Percentiles rank a stretch among this genome's conserved stretches.
These are phyloP conservation scores for Leishmania guyanensis DNA, from an alignment of 208 protist species.

Conservation along the genomic window DNA sequence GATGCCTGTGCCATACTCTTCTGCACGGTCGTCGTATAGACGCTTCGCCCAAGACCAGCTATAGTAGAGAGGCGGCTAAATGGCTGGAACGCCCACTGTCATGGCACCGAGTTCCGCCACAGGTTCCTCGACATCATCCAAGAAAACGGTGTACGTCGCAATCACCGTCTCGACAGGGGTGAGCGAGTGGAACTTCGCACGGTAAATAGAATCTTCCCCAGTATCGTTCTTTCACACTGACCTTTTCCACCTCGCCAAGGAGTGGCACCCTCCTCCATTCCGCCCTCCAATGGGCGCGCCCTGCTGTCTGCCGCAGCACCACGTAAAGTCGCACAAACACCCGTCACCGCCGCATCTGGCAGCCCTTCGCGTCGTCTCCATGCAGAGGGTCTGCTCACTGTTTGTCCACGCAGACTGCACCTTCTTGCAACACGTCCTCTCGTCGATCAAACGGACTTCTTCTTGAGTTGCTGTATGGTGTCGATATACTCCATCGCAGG, in stretches of 20 bases:
- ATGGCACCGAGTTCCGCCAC: background rate
- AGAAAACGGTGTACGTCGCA: background rate
- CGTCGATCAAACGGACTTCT: no score
- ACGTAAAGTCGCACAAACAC: background rate
- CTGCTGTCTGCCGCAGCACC: background rate
- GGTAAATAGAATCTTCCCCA: background rate
- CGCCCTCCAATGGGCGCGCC: no score
- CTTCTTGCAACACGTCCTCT: background rate
- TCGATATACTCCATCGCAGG: no score
- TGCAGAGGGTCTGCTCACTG: background rate
- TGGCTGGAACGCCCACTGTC: background rate
- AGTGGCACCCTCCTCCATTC: background rate
- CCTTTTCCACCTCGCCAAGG: background rate
- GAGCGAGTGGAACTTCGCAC: background rate
- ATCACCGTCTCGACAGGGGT: background rate
- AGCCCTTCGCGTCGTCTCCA: background rate
- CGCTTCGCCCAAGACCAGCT: background rate
- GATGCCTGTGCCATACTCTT: no score
- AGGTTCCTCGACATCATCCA: background rate
- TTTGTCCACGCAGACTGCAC: background rate
- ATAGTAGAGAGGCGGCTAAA: background rate
- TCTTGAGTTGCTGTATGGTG: no score
- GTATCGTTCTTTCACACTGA: background rate
- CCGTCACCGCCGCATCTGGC: background rate
- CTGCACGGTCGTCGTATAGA: background rate